Evolutionary conservation across 441 rosid genomes (phyloP), one percentile per base, ranked within the genome.

Genomic region (Adansonia grandidieri): DNA sequence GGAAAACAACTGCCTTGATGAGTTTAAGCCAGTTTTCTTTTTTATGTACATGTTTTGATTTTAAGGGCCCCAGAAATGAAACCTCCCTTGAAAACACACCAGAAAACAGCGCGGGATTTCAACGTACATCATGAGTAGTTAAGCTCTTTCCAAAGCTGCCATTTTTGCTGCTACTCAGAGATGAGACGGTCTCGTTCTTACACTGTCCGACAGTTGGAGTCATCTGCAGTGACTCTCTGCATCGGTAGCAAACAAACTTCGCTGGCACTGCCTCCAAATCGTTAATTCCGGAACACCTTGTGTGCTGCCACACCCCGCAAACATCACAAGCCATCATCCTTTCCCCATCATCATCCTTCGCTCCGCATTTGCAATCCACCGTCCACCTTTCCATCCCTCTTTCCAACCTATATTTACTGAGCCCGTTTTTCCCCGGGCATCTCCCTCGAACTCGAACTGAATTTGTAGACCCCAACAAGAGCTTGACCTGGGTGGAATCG

Each of bases 271-370:
- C 82, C 2, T 86, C 90, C 0, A 77, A 83, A 64, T 91, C 93
- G 0, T 77, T 80, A 50, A 90, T 90, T 17, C 91, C 88, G 0
- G 89, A 88, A 74, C 95, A 91, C 78, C 95, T 84, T 0, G 93
- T 91, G 78, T 91, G 95, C 85, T 85, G 92, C 95, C 95, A 91
- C 77, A 87, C 93, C 0, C 91, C 88, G 65, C 95, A 91, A 14
- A 81, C 83, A 71, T 91, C 95, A 53, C 95, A 91, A 6, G 95
- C 92, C 63, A 91, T 32, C 95, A 91, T 91, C 74, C 92, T 85
- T 78, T 91, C 95, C 11, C 95, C 95, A 45, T 91, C 95, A 24
- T 91, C 93, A 20, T 91, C 93, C 81, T 84, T 86, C 1, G 93
- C 92, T 47, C 95, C 95, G 1, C 95, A 91, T 11, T 69, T 77